Evolutionary conservation across 1,139 yeast genomes (phyloP).

Genomic region (Kurtzmaniella quercitrusa): DNA sequence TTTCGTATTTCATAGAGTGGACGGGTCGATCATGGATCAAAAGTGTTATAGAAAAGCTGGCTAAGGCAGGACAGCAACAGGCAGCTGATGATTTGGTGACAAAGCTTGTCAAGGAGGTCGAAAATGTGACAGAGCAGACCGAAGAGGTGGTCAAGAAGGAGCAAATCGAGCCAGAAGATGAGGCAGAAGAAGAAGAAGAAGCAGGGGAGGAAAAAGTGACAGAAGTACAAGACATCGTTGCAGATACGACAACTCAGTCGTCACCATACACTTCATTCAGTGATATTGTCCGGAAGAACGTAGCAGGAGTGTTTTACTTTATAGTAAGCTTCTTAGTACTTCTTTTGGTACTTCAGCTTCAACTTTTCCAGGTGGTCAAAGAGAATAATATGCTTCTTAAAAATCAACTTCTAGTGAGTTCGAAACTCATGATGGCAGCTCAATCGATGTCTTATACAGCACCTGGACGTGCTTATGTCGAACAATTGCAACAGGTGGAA

Average conservation of each 20-base stretch:
- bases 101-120: conserved; percentile 27
- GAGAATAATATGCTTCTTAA: conserved; percentile 25
- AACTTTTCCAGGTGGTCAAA: conserved; percentile 15
- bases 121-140: conserved; percentile 16
- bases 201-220: neutral
- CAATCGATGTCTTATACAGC: conserved; percentile 8
- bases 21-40: conserved; percentile 56
- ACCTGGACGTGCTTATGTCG: conserved; percentile 3
- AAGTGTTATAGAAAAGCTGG: conserved; percentile 48
- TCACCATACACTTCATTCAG: conserved; percentile 8
- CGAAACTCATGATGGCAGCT: conserved; percentile 15
- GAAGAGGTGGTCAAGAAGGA: conserved; percentile 11
- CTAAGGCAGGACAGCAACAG: conserved; percentile 45
- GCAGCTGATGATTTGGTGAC: conserved; percentile 30
- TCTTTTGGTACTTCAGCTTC: conserved; percentile 21
- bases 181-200: conserved; percentile 4
- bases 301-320: conserved; percentile 16
- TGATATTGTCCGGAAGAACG: conserved; percentile 13
- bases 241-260: conserved; percentile 2
- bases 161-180: conserved; percentile 3
- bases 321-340: conserved; percentile 19
- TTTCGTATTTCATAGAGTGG: conserved; percentile 50
- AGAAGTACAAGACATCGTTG: neutral
- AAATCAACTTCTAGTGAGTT: conserved; percentile 21
- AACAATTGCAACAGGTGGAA: conserved; percentile 4